Conservation (phyloP, 768 basidiomycete species). For the Russula lepida region DNA sequence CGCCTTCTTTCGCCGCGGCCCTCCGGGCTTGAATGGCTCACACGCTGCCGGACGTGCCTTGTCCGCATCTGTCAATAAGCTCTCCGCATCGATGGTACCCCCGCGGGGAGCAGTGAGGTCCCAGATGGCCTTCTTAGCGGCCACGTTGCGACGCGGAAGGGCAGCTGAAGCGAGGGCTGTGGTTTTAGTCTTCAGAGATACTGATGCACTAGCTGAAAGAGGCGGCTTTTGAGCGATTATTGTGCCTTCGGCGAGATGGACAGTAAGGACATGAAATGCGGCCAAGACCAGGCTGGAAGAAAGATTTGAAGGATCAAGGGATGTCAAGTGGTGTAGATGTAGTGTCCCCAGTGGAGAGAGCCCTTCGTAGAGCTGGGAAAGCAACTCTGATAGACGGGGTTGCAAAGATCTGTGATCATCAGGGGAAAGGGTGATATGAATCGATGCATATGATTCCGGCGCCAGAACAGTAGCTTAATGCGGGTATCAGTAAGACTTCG, state of each 20-base stretch:
- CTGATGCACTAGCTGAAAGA: conserved; percentile 32
- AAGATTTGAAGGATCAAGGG: conserved; percentile 34
- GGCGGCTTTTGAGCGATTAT: conserved; percentile 68
- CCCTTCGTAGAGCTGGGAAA: conserved; percentile 51
- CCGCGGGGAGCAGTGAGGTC: conserved; percentile 62
- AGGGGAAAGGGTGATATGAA: conserved; percentile 57
- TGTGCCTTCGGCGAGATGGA: conserved; percentile 31
- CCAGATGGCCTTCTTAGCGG: conserved; percentile 87
- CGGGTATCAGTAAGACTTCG: neutral
- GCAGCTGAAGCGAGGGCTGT: conserved; percentile 13
- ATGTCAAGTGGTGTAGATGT: conserved; percentile 48
- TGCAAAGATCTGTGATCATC: conserved; percentile 53
- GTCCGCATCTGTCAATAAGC: conserved; percentile 78
- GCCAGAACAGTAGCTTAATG: conserved; percentile 48
- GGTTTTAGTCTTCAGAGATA: conserved; percentile 35
- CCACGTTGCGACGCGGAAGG: conserved; percentile 47
- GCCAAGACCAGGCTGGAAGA: conserved; percentile 52
- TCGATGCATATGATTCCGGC: conserved; percentile 49
- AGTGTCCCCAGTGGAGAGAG: conserved; percentile 63
- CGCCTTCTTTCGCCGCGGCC: conserved; percentile 74
- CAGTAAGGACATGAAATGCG: conserved; percentile 55
- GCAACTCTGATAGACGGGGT: conserved; percentile 45
- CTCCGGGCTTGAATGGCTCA: conserved; percentile 47
- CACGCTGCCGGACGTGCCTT: conserved; percentile 70
- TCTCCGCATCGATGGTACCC: conserved; percentile 71